Base-by-base conservation (phyloP, 2,329 filamentous ascomycete species). In the Zymoseptoria crescenta region DNA sequence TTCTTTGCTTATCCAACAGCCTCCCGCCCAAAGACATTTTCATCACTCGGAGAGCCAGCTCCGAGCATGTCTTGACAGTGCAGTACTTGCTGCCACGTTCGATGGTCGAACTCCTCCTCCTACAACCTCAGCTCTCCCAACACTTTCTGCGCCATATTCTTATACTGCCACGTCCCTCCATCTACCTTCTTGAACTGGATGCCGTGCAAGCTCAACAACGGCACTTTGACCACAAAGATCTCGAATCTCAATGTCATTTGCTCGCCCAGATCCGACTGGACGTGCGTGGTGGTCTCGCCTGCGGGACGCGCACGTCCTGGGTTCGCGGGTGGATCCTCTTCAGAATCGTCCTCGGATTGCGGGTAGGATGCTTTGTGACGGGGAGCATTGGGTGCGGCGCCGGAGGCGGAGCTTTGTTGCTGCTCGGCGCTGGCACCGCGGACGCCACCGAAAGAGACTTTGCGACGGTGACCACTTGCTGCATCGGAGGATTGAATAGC, bases 151-250 rank as follows among this genome's bases (percentile, higher is more conserved):
- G 94, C 94, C 91, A 97, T 95, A 70, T 90, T 93, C 79, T 96
- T 96, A 77, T 96, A 99, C 74, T 96, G 92, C 92, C 93, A 97
- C 59, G 94, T 97, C 60, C 95, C 93, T 41, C 94, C 93, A 59
- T 89, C 85, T 66, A 97, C 87, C 72, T 94, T 91, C 81, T 99
- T 99, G 79, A 99, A 99, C 74, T 97, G 94, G 62, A 99, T 92
- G 54, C 94, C 94, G 71, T 99, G 93, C 59, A 99, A 77, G 49
- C 88, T 91, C 61, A 99, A 85, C 55, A 99, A 79, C 10, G 94
- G 94, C 27, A 99, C 91, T 76, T 99, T 99, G 72, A 99, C 94
- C 67, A 99, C 94, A 66, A 96, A 86, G 63, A 97, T 96, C 73
- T 99, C 94, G 71, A 97, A 99, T 64, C 89, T 86, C 56, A 97